Conservation (phyloP, 352 stramenopile genomes). For the Globisporangium splendens region DNA sequence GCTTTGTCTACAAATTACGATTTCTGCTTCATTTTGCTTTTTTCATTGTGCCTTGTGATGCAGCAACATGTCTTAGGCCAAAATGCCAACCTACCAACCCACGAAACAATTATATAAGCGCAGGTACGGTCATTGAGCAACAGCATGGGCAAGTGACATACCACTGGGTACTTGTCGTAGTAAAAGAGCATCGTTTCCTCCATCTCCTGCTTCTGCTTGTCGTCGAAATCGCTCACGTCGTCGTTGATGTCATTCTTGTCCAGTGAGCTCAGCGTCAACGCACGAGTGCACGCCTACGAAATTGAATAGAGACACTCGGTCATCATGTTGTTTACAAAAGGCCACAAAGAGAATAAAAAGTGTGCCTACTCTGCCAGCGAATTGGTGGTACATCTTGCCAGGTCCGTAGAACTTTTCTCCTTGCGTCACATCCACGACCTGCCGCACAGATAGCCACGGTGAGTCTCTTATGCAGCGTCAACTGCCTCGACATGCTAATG, state of each 20-base stretch:
- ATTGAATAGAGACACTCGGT: not conserved
- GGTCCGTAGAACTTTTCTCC: constrained; percentile 76
- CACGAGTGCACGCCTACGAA: constrained; percentile 64
- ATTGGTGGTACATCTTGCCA: constrained; percentile 70
- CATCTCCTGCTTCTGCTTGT: constrained; percentile 56
- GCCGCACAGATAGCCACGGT: constrained; percentile 1
- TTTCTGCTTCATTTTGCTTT: no score
- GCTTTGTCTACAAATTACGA: not conserved
- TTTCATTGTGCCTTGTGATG: no score
- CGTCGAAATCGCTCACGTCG: constrained; percentile 62
- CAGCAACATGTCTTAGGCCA: not conserved
- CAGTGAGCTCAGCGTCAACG: constrained; percentile 63
- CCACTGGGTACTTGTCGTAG: constrained; percentile 82
- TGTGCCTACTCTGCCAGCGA: constrained; percentile 53
- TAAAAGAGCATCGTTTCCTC: constrained; percentile 75
- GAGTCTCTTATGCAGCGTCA: constrained; percentile 1
- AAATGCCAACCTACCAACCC: not conserved
- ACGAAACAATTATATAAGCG: not conserved
- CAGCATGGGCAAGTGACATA: constrained; percentile 23
- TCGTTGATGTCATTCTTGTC: constrained; percentile 76
- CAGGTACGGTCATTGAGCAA: not conserved
- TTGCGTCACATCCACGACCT: constrained; percentile 68
- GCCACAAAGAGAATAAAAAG: not conserved
- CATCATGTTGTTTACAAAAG: not conserved
- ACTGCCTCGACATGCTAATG: not conserved